Conservation (phyloP, 495 filamentous ascomycete species). For the Neurospora sp. region DNA sequence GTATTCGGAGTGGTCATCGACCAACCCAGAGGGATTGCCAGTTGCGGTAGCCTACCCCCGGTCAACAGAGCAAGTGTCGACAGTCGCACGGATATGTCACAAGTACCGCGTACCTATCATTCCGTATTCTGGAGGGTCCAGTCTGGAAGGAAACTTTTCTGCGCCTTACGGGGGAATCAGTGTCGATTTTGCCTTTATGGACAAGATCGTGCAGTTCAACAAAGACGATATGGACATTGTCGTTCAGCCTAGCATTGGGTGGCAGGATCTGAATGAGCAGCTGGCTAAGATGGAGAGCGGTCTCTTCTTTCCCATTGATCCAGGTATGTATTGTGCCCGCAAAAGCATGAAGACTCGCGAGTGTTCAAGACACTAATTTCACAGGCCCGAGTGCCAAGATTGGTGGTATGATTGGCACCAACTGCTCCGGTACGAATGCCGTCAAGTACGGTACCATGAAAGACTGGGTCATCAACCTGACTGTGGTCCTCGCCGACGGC, state of each 20-base stretch:
- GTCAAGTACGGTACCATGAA: constrained; percentile 79
- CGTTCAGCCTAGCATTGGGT: constrained; percentile 83
- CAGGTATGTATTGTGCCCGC: constrained; percentile 36
- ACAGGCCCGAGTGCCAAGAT: constrained; percentile 52
- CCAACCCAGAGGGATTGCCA: constrained; percentile 66
- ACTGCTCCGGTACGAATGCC: constrained; percentile 72
- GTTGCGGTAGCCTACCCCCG: constrained; percentile 76
- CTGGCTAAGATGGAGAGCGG: constrained; percentile 57
- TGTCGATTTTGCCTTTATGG: constrained; percentile 84
- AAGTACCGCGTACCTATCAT: constrained; percentile 80
- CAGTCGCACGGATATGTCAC: constrained; percentile 71
- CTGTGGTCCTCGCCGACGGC: constrained; percentile 70
- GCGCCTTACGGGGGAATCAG: constrained; percentile 77
- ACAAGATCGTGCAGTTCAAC: constrained; percentile 67
- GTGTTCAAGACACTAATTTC: constrained; percentile 3
- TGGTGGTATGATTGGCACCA: constrained; percentile 70
- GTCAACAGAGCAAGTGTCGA: constrained; percentile 68
- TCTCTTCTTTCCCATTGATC: constrained; percentile 85
- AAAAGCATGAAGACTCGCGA: background rate
- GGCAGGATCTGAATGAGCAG: constrained; percentile 78
- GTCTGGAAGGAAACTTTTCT: constrained; percentile 81
- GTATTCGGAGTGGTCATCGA: constrained; percentile 81
- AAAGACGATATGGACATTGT: constrained; percentile 86
- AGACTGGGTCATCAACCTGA: constrained; percentile 76
- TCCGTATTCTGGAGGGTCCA: constrained; percentile 79